These are phyloP conservation scores for Termitomyces sp. DNA, from an alignment of 768 basidiomycete species.

Conservation along the genomic window DNA sequence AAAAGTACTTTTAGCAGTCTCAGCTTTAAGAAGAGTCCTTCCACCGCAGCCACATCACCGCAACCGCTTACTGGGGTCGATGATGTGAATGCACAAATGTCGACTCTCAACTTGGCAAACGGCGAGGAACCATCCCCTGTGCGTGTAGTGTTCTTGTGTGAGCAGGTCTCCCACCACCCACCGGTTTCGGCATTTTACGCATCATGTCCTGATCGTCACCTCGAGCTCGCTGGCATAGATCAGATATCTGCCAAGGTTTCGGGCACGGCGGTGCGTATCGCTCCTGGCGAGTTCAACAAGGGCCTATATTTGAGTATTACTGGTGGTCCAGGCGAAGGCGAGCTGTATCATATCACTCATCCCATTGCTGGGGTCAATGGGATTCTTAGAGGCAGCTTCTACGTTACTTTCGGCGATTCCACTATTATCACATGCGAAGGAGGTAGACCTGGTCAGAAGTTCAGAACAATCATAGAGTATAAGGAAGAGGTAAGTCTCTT, in stretches of 20 bases:
- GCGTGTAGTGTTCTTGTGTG: constrained; percentile 81
- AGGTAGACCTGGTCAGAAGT: constrained; percentile 54
- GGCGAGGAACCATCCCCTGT: constrained; percentile 12
- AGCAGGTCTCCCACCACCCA: constrained; percentile 97
- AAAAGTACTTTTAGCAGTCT: constrained; percentile 58
- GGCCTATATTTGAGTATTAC: constrained; percentile 83
- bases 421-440: constrained; percentile 81
- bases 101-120: constrained; percentile 51
- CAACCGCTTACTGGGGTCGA: constrained; percentile 36
- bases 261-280: constrained; percentile 79
- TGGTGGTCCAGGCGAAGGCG: constrained; percentile 72
- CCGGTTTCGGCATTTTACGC: constrained; percentile 88
- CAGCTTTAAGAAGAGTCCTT: constrained; percentile 50
- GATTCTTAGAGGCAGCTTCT: constrained; percentile 86
- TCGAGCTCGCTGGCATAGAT: constrained; percentile 80
- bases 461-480: constrained; percentile 87
- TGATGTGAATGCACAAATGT: constrained; percentile 52
- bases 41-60: constrained; percentile 54
- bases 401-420: constrained; percentile 80
- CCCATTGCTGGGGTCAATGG: constrained; percentile 91
- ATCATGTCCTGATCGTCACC: constrained; percentile 63
- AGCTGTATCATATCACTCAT: constrained; percentile 84
- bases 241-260: constrained; percentile 93
- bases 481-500: constrained; percentile 80
- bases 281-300: constrained; percentile 81